These are phyloP conservation scores for Barbatosphaeria neglecta DNA, from an alignment of 495 filamentous ascomycete genomes.

Conservation along the genomic window DNA sequence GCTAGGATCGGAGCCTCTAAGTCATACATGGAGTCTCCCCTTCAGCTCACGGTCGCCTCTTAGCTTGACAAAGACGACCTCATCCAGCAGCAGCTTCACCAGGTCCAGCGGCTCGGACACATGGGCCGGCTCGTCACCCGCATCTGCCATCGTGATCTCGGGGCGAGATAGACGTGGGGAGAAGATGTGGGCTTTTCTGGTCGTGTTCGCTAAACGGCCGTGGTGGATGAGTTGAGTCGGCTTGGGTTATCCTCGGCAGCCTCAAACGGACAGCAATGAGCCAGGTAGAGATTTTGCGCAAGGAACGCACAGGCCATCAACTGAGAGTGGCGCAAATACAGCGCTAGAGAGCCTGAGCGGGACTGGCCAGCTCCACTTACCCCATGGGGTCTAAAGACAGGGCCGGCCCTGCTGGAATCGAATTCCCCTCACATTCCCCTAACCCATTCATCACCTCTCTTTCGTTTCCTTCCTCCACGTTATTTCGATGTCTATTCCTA, in stretches of 20 bases:
- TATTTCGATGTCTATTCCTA: too few species aligned
- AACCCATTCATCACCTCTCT: too few species aligned
- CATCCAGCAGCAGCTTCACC: constrained; percentile 84
- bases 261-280: too few species aligned
- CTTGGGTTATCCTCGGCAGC: too few species aligned
- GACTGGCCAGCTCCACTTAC: background rate
- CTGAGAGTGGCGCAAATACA: too few species aligned
- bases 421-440: too few species aligned
- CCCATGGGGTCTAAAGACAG: background rate
- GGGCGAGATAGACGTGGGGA: background rate
- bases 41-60: constrained; percentile 91
- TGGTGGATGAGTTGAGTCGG: background rate
- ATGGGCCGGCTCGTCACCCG: constrained; percentile 50
- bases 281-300: background rate
- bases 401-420: background rate
- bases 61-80: constrained; percentile 94
- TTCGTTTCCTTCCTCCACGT: background rate
- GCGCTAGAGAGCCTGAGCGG: too few species aligned
- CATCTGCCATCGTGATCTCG: constrained; percentile 52
- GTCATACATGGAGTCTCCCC: constrained; percentile 81
- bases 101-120: constrained; percentile 88
- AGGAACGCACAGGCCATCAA: background rate
- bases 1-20: too few species aligned
- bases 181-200: background rate
- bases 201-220: background rate